Conservation (phyloP, 495 filamentous ascomycete genomes). For the Annulohypoxylon bovei region DNA sequence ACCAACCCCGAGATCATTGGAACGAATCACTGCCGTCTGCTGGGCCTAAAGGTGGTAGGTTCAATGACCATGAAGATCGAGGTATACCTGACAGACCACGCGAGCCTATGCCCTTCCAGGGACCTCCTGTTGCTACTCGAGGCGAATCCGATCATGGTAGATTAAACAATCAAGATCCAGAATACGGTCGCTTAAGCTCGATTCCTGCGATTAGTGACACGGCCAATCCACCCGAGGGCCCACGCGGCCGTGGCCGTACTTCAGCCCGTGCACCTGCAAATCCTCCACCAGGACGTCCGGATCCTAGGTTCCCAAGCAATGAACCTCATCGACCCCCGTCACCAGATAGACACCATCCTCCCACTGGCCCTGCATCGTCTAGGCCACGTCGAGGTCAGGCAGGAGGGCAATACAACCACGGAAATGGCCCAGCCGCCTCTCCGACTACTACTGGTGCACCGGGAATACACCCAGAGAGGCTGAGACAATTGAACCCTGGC, state of each 20-base stretch:
- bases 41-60: conserved; percentile 37
- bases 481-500: conserved; percentile 49
- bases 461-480: conserved; percentile 57
- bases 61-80: conserved; percentile 52
- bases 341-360: conserved; percentile 58
- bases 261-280: conserved; percentile 47
- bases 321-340: conserved; percentile 54
- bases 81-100: conserved; percentile 47
- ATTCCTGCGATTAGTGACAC: conserved; percentile 60
- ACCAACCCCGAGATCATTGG: conserved; percentile 53
- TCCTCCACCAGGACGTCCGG: conserved; percentile 48
- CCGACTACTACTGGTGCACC: conserved; percentile 42
- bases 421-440: conserved; percentile 42
- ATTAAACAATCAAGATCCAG: conserved; percentile 67
- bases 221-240: conserved; percentile 75
- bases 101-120: conserved; percentile 48
- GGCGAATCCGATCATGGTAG: conserved; percentile 66
- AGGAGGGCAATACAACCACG: conserved; percentile 46
- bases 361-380: conserved; percentile 60
- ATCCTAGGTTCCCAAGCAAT: conserved; percentile 47
- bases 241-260: conserved; percentile 64
- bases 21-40: conserved; percentile 40
- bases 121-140: conserved; percentile 42
- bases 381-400: conserved; percentile 52
- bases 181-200: conserved; percentile 68